Conservation (phyloP, 768 basidiomycete genomes). For the Leccinum disarticulatum region DNA sequence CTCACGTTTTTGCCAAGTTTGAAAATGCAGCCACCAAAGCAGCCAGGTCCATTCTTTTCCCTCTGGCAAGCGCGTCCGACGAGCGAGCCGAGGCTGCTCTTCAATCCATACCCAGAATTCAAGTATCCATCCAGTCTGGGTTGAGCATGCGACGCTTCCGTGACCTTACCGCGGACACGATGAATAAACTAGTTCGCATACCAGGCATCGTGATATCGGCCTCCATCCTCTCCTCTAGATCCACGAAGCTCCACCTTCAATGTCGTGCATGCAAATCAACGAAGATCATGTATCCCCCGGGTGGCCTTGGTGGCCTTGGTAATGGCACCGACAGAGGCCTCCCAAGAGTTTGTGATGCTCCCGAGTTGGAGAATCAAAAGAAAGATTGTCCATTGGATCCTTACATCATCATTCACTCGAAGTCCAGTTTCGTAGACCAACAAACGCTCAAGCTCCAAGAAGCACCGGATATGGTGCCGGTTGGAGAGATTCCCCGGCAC, state of each 20-base stretch:
- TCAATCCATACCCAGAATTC: constrained; percentile 65
- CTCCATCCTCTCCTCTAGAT: constrained; percentile 88
- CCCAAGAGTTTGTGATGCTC: constrained; percentile 85
- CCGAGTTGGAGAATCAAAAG: constrained; percentile 74
- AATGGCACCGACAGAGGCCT: constrained; percentile 82
- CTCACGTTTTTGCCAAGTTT: constrained; percentile 52
- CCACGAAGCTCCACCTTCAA: constrained; percentile 88
- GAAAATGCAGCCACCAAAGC: constrained; percentile 88
- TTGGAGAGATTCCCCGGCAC: constrained; percentile 95
- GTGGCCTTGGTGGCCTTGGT: constrained; percentile 84
- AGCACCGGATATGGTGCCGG: constrained; percentile 99
- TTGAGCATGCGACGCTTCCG: constrained; percentile 93
- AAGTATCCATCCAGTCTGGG: constrained; percentile 86
- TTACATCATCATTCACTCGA: constrained; percentile 92
- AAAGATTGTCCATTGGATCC: constrained; percentile 97
- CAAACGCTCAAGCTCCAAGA: constrained; percentile 97
- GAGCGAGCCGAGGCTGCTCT: constrained; percentile 47
- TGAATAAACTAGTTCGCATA: constrained; percentile 94
- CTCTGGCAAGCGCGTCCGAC: constrained; percentile 57
- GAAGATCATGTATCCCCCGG: constrained; percentile 73
- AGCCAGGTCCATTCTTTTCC: constrained; percentile 81
- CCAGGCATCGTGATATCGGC: constrained; percentile 99
- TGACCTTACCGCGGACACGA: constrained; percentile 88
- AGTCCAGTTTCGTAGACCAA: constrained; percentile 93
- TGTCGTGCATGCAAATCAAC: constrained; percentile 87